phyloP scores from a whole-genome alignment of 139 green algal species.

The Coelastrella sp. region DNA sequence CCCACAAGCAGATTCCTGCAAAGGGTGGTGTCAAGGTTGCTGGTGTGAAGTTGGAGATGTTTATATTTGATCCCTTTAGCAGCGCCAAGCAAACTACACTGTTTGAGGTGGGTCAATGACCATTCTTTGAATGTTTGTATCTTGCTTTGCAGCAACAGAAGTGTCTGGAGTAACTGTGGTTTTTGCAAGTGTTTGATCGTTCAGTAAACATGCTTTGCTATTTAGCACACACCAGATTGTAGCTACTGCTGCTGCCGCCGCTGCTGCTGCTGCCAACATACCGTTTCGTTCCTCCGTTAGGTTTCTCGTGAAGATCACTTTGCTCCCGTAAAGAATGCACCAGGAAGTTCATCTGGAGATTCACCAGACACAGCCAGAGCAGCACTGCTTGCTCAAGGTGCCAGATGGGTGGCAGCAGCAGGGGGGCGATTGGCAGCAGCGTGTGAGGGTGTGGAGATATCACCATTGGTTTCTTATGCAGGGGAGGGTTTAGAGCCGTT shows the following conservation, averaged over 20 bases:
- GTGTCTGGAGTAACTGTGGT: too few relatives aligned
- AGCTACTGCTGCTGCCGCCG: neutral
- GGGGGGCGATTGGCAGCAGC: neutral
- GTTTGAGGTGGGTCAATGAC: slow-evolving; percentile 62
- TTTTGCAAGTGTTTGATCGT: too few relatives aligned
- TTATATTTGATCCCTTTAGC: slow-evolving; percentile 97
- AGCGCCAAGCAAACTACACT: slow-evolving; percentile 66
- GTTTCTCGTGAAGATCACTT: slow-evolving; percentile 80
- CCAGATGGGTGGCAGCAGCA: slow-evolving; percentile 52
- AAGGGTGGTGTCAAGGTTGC: slow-evolving; percentile 54
- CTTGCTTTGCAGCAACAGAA: neutral
- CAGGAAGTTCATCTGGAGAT: slow-evolving; percentile 71
- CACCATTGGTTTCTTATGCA: slow-evolving; percentile 77
- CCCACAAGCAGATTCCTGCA: slow-evolving; percentile 88
- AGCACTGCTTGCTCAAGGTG: slow-evolving; percentile 80
- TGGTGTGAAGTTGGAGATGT: slow-evolving; percentile 95
- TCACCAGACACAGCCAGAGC: slow-evolving; percentile 86
- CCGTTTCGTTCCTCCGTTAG: neutral
- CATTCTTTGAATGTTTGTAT: too few relatives aligned
- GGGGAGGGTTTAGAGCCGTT: slow-evolving; percentile 86
- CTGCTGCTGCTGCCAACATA: neutral
- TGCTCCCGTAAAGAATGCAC: slow-evolving; percentile 91
- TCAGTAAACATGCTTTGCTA: too few relatives aligned
- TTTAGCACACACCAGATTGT: too few relatives aligned
- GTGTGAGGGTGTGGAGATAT: slow-evolving; percentile 76